Evolutionary conservation across 306 rosid species (phyloP), one percentile per base, ranked within the genome.

Genomic region (Malus domestica): DNA sequence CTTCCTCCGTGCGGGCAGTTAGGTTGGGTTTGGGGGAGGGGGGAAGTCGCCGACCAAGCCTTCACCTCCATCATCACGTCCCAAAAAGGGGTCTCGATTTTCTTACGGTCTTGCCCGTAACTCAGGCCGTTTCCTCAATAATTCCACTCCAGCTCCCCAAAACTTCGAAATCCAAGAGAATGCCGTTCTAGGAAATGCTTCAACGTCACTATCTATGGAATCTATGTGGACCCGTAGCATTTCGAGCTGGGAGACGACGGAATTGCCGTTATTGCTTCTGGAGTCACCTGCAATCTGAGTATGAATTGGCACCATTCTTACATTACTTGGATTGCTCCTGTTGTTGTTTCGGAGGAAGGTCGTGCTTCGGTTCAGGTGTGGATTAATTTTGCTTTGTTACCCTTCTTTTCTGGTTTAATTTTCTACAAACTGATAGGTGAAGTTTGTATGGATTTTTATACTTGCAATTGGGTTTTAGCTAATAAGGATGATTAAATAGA

Each of bases 131-230:
- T 55, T 55, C 61, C 23, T 57, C 61, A 10, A 66, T 92, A 42
- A 54, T 88, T 69, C 90, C 97, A 33, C 91, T 92, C 71, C 80
- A 76, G 29, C 79, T 95, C 72, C 91, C 93, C 23, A 54, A 82
- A n/a, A 88, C 88, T 77, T 84, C 88, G 61, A 87, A 87, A 54
- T 76, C 84, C 32, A 22, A 67, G 51, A 87, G 83, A 73, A 81
- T 92, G n/a, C 97, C 97, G 12, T 70, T 95, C 57, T 92, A 67
- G 99, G 97, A 13, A 79, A 76, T 73, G 96, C 76, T 88, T 95
- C 18, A 73, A 95, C 81, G 84, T 85, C 71, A 89, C 87, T n/a
- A 87, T 92, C 7, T 83, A 86, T 70, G 78, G 73, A 78, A 80
- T 95, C 44, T 86, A 82, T 25, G 97, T 95, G 76, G 81, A 83